Base-by-base conservation (phyloP, 106 monocot species). In the Platanthera zijinensis region DNA sequence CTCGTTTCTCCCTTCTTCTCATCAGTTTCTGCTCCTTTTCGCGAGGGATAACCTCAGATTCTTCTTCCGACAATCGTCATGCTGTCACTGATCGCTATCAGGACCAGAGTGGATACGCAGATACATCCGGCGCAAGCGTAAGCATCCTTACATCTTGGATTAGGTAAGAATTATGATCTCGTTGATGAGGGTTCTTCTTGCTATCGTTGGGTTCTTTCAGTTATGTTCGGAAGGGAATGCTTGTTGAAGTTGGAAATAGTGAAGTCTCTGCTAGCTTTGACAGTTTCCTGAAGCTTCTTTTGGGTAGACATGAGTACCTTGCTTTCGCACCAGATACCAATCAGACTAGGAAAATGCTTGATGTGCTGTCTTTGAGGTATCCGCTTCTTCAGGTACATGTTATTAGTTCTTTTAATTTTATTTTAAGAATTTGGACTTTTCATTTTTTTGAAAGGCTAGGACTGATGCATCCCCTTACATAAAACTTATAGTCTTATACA, bases 71-170 rank as follows among this genome's bases (percentile, higher is more conserved):
- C 89, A 12, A 49, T 92, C 51, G 89, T 95, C 39, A 92, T 95
- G 95, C 51, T 92, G 74, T 79, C 89, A 81, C 87, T 95, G 61
- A 86, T 95, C 8, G 89, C 17, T 15, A 81, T 95, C 13, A 75
- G 92, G 82, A 86, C 89, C 32, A 76, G 75, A 75, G 82, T 88
- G 52, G 95, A 95, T 50, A 95, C 95, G 7, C 82, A 73, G 70
- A 82, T 95, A 51, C 95, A 95, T 69, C 92, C 89, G 8, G 89
- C 87, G n/a, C 86, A 92, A 81, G 78, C 92, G 92, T 89, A 84
- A 12, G 85, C 19, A 70, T 70, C 48, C 48, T 15, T 47, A 18
- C 68, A 10, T 4, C 21, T 50, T 45, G 19, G 53, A 62, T 8
- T 6, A 8, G 61, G 45, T 39, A 46, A 68, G 13, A 8, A 51